Evolutionary conservation across 2,329 filamentous ascomycete species (phyloP), one percentile per base, ranked within the genome.

Genomic region (Claviceps sp.): DNA sequence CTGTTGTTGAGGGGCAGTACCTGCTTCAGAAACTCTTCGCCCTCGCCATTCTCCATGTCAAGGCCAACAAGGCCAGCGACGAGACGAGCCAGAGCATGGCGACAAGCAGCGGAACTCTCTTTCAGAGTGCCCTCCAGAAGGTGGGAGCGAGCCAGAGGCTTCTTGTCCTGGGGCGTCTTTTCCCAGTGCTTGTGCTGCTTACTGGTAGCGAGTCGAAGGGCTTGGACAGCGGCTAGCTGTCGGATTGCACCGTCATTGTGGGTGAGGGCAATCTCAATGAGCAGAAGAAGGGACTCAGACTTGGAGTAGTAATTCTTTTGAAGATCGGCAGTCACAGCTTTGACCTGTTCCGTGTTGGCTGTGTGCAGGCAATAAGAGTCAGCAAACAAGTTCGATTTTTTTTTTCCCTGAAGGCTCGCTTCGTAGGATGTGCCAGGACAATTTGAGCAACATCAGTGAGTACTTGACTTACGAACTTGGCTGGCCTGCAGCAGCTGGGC

Each of bases 301-400:
- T 88, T 80, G 62, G 82, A 83, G 75, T 95, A 97, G 76, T 88
- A 97, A 71, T 86, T 87, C 70, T 94, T 93, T 71, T 95, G 90
- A 54, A 97, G 81, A 62, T 89, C 83, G 53, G 86, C 82, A 17
- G 91, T 98, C 56, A 90, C 88, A 59, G 86, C 82, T 79, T 96
- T 94, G 69, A 95, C 83, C 70, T 83, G 82, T 60, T 87, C 82
- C 59, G 89, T 95, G 71, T 95, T 85, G 65, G 93, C 89, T 95
- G 64, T 39, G 61, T 50, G 58, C 52, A 56, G 59, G 46, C 57
- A 60, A 45, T 56, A 55, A 55, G 45, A 55, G 67, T 73, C 58
- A 75, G 68, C 22, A 14, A 23, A 43, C 5, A 22, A 11, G 9
- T n/a, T 26, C 7, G 13, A 26, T 36, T 46, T n/a, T 9, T 36